Base-by-base conservation (phyloP, 1,139 yeast species). In the Suhomyces ambrosiae region DNA sequence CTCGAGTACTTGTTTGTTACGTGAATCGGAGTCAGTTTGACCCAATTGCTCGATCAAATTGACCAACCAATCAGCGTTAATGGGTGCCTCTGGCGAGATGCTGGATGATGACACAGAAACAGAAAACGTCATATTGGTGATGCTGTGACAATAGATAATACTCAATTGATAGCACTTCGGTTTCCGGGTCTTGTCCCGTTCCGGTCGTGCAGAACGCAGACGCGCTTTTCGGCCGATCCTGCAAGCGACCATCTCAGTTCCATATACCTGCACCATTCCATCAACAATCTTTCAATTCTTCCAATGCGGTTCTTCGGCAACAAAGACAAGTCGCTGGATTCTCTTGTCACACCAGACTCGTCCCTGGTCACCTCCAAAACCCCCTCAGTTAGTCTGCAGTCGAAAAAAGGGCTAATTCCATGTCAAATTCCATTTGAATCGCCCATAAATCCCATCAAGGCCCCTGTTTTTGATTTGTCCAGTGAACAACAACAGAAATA, bases 401-500 rank as follows among this genome's bases (percentile, higher is more conserved):
- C 37, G 8, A 40, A 36, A 15, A 40, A 40, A 21, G 40, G 33
- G 4, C 58, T 58, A 30, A 55, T 65, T 27, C 68, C 68, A 45
- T 53, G 75, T 40, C 57, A 63, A 33, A 56, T 48, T 2, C 77
- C 77, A 1, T 71, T 71, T 45, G 74, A 68, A 25, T 44, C 59
- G 15, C 77, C 77, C 1, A 46, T 68, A 6, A 58, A 61, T 39
- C 69, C 73, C 3, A 52, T 65, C 14, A 56, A 52, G 35, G 52
- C 59, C 3, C 72, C 72, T 0, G 54, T 33, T 2, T 50, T 56
- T 29, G 60, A 62, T 30, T 53, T 71, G 38, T 50, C 58, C 9
- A 56, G 58, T 1, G 81, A 75, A 14, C 84, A 92, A 60, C 58
- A 69, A 41, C 60, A 56, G 12, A 83, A 80, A 63, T 90, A 83